Conservation (phyloP, 371 early-diverging fungal species). For the Blakeslea trispora region DNA sequence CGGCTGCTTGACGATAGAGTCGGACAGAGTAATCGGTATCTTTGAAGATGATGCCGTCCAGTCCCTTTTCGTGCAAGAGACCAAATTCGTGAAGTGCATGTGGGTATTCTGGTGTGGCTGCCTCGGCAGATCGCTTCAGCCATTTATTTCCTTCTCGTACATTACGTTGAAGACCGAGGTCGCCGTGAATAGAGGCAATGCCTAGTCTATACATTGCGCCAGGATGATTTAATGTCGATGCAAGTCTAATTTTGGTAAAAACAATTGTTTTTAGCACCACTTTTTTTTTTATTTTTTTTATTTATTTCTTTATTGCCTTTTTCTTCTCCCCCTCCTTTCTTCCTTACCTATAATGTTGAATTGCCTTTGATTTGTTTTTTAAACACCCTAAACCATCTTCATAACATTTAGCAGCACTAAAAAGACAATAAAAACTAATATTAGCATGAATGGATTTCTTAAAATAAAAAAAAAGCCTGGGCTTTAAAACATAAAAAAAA, state of each 20-base stretch:
- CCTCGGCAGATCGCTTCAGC: constrained; percentile 75
- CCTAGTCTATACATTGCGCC: constrained; percentile 76
- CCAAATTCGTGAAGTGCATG: constrained; percentile 80
- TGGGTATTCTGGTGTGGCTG: constrained; percentile 72
- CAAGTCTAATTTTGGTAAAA: constrained; percentile 18
- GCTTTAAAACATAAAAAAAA: too few species aligned
- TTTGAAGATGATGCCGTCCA: constrained; percentile 66
- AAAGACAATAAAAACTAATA: too few species aligned
- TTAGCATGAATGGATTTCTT: too few species aligned
- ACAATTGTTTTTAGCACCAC: background rate
- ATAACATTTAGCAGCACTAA: constrained; percentile 65
- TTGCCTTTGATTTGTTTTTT: constrained; percentile 60
- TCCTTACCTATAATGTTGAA: constrained; percentile 71
- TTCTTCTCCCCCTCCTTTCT: too few species aligned
- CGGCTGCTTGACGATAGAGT: constrained; percentile 69
- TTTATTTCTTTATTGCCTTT: too few species aligned
- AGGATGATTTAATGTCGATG: constrained; percentile 69
- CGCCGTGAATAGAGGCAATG: constrained; percentile 68
- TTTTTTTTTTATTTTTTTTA: constrained; percentile 3
- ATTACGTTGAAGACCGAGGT: constrained; percentile 59
- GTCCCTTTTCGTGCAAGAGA: constrained; percentile 68
- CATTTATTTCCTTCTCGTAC: constrained; percentile 78
- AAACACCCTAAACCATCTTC: constrained; percentile 68
- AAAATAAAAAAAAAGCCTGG: too few species aligned
- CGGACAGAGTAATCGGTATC: constrained; percentile 72